phyloP scores from a whole-genome alignment of 176 grass and related monocot species.

The Bonia amplexicaulis region DNA sequence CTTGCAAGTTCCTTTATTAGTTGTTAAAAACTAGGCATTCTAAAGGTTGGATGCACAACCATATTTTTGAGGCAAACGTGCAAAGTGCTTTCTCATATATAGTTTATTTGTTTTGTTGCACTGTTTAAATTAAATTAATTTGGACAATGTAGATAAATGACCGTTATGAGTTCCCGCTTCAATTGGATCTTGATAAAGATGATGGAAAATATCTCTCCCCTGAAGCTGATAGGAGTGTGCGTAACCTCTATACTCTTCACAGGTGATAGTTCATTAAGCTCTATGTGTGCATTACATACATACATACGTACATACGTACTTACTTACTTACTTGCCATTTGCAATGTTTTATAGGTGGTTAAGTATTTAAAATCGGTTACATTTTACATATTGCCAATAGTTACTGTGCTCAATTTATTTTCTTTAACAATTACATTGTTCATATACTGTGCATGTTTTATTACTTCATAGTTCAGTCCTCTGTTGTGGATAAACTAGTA shows the following conservation, averaged over 20 bases:
- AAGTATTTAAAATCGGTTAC: not conserved
- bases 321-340: not conserved
- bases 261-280: conserved; percentile 44
- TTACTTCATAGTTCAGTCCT: not conserved
- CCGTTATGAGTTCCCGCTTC: conserved; percentile 67
- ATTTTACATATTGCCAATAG: not conserved
- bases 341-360: not conserved
- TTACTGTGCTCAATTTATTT: conserved; percentile 12
- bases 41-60: not conserved
- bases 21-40: not conserved
- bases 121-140: conserved; percentile 21
- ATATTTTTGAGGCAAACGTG: not conserved
- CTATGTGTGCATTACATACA: not conserved
- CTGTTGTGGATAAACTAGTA: not conserved
- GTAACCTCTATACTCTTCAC: conserved; percentile 76
- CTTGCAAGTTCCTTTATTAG: conserved; percentile 5
- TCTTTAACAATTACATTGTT: not conserved
- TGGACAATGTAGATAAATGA: conserved; percentile 66
- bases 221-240: conserved; percentile 60
- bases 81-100: not conserved
- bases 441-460: not conserved
- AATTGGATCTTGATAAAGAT: conserved; percentile 66
- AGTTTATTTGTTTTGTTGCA: not conserved
- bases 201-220: conserved; percentile 69
- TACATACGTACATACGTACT: not conserved